Evolutionary conservation across 2,329 filamentous ascomycete species (phyloP), one percentile per base, ranked within the genome.

Genomic region (Cladophialophora chaetospira): DNA sequence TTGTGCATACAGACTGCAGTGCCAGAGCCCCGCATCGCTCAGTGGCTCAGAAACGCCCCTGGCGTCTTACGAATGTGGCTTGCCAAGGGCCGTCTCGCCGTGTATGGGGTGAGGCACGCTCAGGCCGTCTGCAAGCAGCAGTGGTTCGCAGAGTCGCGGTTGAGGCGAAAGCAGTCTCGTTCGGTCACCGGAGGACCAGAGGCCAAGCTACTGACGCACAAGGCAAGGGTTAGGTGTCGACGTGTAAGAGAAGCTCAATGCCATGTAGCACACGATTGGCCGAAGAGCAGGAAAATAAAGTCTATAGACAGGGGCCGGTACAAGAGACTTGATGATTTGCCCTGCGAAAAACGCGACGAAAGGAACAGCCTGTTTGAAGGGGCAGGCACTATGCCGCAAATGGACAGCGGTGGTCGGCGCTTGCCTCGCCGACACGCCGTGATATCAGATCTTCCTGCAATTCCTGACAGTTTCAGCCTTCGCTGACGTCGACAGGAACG

Each of bases 1-100:
- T 51, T 42, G 25, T 29, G 21, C 23, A 43, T 6, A 40, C 25
- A 8, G 15, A 19, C 47, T n/a, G n/a, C n/a, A n/a, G n/a, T n/a
- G 33, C 23, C 40, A 15, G 21, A 19, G 29, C 33, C 48, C 48
- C 48, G 35, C 48, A 51, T 31, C 10, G n/a, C n/a, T 62, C 47
- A 19, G 28, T 54, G 51, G 45, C 38, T 26, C 35, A 15, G 23
- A n/a, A 13, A 6, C 9, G 36, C 15, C 28, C 29, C 44, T 51
- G 19, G 23, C 42, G 23, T 23, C 23, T 53, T 60, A 60, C 60
- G 60, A 57, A 50, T 42, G 60, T 62, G 60, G 60, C 60, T 62
- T 62, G 60, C 60, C 57, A 51, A 57, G 54, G 47, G n/a, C 25
- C 25, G 38, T 21, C 31, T 19, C 17, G 5, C 15, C 21, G 40